Percentiles rank a stretch among this genome's conserved stretches.
Conservation (phyloP, 352 stramenopile species). For the Pythium monospermum region DNA sequence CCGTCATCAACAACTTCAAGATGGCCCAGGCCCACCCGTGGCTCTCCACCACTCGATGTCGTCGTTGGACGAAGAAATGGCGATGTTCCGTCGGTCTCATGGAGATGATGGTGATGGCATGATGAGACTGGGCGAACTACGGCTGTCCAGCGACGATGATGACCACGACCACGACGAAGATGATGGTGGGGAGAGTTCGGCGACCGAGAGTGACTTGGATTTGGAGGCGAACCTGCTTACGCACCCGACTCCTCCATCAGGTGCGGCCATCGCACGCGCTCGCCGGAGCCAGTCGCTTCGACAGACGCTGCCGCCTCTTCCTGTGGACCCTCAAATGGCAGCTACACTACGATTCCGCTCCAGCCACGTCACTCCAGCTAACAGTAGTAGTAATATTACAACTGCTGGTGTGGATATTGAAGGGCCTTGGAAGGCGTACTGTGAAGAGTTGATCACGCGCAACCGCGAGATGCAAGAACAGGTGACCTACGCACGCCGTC, state of each 20-base stretch:
- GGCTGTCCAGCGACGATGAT: conserved; percentile 18
- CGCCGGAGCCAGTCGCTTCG: conserved; percentile 12
- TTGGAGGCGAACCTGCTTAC: conserved; percentile 10
- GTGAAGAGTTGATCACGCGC: conserved; percentile 60
- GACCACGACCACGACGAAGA: conserved; percentile 17
- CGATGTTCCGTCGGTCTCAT: conserved; percentile 7
- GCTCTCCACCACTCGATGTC: conserved; percentile 14
- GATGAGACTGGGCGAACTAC: conserved; percentile 22
- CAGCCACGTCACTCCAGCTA: too few relatives aligned
- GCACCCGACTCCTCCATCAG: neutral
- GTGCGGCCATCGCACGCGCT: neutral
- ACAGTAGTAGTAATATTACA: neutral
- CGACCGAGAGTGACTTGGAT: conserved; percentile 22
- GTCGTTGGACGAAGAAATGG: conserved; percentile 14
- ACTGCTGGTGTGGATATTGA: conserved; percentile 17
- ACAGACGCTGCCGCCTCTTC: conserved; percentile 14
- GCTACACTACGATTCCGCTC: neutral
- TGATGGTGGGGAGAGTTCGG: conserved; percentile 10
- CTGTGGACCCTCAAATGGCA: neutral
- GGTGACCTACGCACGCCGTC: conserved; percentile 46
- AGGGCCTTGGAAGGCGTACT: conserved; percentile 62
- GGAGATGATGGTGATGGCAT: conserved; percentile 8
- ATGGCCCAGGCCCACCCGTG: too few relatives aligned
- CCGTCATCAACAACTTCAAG: too few relatives aligned
- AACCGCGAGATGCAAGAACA: conserved; percentile 80